Evolutionary conservation across 2,329 filamentous ascomycete species (phyloP).

Genomic region (Penicillium sp.): DNA sequence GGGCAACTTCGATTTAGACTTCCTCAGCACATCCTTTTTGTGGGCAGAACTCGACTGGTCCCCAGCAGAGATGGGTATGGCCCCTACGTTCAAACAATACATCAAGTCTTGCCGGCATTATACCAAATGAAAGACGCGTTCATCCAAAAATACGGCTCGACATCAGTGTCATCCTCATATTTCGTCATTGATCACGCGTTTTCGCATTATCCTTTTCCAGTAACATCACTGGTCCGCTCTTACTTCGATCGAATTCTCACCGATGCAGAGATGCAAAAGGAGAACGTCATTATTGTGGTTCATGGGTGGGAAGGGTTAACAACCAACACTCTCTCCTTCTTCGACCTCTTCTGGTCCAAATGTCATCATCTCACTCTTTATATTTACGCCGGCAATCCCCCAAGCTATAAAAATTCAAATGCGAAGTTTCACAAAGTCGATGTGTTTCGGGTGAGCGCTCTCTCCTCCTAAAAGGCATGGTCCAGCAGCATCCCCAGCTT

Average conservation of each 20-base stretch:
- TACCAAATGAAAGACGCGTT: neutral
- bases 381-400: neutral
- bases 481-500: neutral
- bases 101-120: neutral
- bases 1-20: too few species aligned
- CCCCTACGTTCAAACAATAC: neutral
- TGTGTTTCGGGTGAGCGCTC: neutral
- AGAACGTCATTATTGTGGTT: neutral
- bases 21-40: neutral
- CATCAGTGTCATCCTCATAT: neutral
- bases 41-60: neutral
- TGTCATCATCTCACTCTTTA: neutral
- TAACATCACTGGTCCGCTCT: too few species aligned
- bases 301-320: neutral
- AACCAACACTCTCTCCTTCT: neutral
- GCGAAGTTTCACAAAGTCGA: neutral
- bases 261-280: neutral
- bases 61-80: neutral
- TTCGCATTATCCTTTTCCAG: neutral
- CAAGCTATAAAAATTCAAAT: neutral
- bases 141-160: neutral
- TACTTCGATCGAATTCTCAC: too few species aligned
- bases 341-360: neutral
- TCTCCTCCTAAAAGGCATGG: neutral
- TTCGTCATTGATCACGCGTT: neutral